Conservation (phyloP, 2,329 filamentous ascomycete species). For the Rachicladosporium sp. region DNA sequence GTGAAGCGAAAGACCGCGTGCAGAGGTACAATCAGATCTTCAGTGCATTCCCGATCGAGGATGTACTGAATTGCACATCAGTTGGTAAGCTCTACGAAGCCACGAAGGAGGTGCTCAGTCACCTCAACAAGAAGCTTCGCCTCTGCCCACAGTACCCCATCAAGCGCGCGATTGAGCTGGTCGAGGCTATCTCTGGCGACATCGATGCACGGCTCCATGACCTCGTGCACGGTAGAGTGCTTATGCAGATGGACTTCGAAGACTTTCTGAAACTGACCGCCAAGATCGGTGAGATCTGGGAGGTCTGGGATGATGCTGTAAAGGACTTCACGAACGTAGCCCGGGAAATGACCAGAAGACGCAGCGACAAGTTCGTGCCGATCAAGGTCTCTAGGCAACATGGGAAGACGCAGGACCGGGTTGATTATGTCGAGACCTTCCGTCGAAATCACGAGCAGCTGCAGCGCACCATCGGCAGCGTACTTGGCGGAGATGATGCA, state of each 20-base stretch:
- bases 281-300: constrained; percentile 74
- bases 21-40: constrained; percentile 99
- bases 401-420: constrained; percentile 72
- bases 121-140: constrained; percentile 95
- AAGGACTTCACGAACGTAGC: constrained; percentile 98
- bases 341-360: constrained; percentile 80
- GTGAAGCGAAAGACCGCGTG: constrained; percentile 90
- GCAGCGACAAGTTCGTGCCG: constrained; percentile 96
- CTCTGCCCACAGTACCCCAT: constrained; percentile 86
- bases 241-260: constrained; percentile 84
- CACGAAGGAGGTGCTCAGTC: constrained; percentile 76
- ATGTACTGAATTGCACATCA: constrained; percentile 83
- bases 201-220: constrained; percentile 77
- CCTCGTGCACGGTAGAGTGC: constrained; percentile 69
- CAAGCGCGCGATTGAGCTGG: constrained; percentile 77
- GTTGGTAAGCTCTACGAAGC: constrained; percentile 81
- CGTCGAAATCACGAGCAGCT: constrained; percentile 95
- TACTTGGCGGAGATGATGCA: constrained; percentile 57
- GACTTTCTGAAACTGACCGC: constrained; percentile 82
- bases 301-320: constrained; percentile 85
- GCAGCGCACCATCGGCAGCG: constrained; percentile 89
- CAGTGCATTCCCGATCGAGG: constrained; percentile 93
- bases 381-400: constrained; percentile 92
- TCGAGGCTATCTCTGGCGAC: constrained; percentile 91
- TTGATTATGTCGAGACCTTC: constrained; percentile 91